phyloP scores from a whole-genome alignment of 768 basidiomycete species.

The Hypholoma sublateritium region DNA sequence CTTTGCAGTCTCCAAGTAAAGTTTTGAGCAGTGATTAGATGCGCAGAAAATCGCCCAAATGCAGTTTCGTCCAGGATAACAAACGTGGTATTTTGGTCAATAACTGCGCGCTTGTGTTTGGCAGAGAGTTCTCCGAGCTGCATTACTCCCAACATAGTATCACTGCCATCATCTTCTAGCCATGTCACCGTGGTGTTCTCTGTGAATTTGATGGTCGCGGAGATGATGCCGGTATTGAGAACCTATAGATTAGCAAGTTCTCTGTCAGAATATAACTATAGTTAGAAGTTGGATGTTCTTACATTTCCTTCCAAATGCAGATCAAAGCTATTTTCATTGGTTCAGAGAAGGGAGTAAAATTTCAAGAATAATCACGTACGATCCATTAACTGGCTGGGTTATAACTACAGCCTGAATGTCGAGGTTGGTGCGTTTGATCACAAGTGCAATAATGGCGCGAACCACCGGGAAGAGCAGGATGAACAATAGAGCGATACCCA shows the following conservation, averaged over 20 bases:
- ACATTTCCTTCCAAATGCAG: constrained; percentile 56
- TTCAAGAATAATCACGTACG: constrained; percentile 37
- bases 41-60: constrained; percentile 60
- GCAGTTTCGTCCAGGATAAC: constrained; percentile 52
- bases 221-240: constrained; percentile 64
- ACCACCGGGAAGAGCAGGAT: constrained; percentile 69
- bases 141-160: constrained; percentile 56
- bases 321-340: constrained; percentile 40
- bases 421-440: constrained; percentile 56
- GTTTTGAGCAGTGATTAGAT: constrained; percentile 63
- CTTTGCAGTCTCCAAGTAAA: constrained; percentile 70
- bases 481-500: constrained; percentile 65
- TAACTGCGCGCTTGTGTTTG: constrained; percentile 52
- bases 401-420: constrained; percentile 55
- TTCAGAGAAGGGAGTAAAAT: not conserved
- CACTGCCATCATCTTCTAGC: constrained; percentile 46
- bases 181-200: constrained; percentile 59
- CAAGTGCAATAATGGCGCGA: constrained; percentile 61
- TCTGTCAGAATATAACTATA: not conserved
- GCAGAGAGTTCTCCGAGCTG: constrained; percentile 46
- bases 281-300: constrained; percentile 9
- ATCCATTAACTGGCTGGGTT: constrained; percentile 50
- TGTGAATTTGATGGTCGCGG: constrained; percentile 61
- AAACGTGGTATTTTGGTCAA: constrained; percentile 63
- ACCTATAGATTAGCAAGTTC: constrained; percentile 36